Percentiles rank a stretch among this genome's conserved stretches.
Evolutionary conservation across 2,329 filamentous ascomycete species (phyloP).

Genomic region (Ceratocystiopsis brevicomis): DNA sequence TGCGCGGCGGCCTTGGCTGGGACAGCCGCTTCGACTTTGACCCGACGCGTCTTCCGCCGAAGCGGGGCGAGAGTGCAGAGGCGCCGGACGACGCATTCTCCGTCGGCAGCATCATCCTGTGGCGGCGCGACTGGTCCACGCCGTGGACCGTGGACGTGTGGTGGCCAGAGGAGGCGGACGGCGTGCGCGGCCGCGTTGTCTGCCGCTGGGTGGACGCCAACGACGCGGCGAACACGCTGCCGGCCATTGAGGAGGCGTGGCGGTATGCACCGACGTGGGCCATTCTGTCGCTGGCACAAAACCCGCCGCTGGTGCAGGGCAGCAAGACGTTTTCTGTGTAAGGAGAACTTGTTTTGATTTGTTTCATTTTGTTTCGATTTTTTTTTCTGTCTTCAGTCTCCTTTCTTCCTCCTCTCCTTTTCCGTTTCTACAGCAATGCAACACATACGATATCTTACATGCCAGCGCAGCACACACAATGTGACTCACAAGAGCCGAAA

Average conservation of each 20-base stretch:
- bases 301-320: slow-evolving; percentile 66
- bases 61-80: slow-evolving; percentile 26
- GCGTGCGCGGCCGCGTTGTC: slow-evolving; percentile 44
- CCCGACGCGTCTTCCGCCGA: slow-evolving; percentile 15
- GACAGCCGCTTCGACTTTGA: slow-evolving; percentile 47
- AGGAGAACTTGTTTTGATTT: neutral
- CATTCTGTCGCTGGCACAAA: slow-evolving; percentile 47
- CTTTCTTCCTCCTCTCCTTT: neutral
- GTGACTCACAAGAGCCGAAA: too few relatives aligned
- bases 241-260: slow-evolving; percentile 63
- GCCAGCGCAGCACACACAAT: too few relatives aligned
- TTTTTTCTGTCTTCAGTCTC: neutral
- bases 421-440: too few relatives aligned
- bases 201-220: slow-evolving; percentile 88
- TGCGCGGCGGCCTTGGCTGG: slow-evolving; percentile 36
- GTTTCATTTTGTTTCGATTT: neutral
- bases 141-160: slow-evolving; percentile 59
- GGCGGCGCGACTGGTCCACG: slow-evolving; percentile 62
- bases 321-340: slow-evolving; percentile 46
- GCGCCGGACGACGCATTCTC: neutral
- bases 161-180: slow-evolving; percentile 28
- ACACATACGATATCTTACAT: too few relatives aligned
- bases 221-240: slow-evolving; percentile 41
- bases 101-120: slow-evolving; percentile 52
- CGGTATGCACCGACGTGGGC: slow-evolving; percentile 67